Evolutionary conservation across 768 basidiomycete species (phyloP), one percentile per base, ranked within the genome.

Genomic region (Naganishia vaughanmartiniae): DNA sequence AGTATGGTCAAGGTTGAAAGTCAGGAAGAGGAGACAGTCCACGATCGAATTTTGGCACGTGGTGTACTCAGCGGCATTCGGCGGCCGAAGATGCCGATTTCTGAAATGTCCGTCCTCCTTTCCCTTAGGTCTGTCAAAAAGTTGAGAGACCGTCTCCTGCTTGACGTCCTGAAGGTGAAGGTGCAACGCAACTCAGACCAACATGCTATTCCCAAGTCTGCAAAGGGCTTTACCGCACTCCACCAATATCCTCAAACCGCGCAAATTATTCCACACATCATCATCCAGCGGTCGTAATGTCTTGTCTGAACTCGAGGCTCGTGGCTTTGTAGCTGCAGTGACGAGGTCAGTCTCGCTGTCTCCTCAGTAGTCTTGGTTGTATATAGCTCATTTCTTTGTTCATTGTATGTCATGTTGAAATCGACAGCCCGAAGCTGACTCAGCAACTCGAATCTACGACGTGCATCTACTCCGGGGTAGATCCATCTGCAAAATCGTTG

Each of bases 401-500:
- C 19, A 2, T 26, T 48, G 65, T 33, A 54, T 65, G 57, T 11
- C 46, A 19, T 14, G 36, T 21, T 21, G 14, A 24, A 26, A 24
- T 31, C 4, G 3, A 19, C 46, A 66, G 71, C 45, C 71, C 71
- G 3, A 36, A 36, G 14, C 63, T 70, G 31, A 24, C 74, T 0
- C 48, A 73, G 14, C 76, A 79, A 63, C 75, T 81, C 26, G 63
- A 74, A 3, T 15, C 51, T 3, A 48, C 79, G 0, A 77, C 75
- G 19, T 86, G 86, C 0, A 85, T 92, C 21, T 99, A 99, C 78
- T 85, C 88, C 4, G 96, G 96, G 42, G 86, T 98, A 51, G 96
- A 99, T 78, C 96, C 96, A 17, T 93, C 95, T 1, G 93, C 93
- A 4, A 84, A 82, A 30, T 90, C 92, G 0, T 84, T 99, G 21